Base-by-base conservation (phyloP, 225 moss, liverwort and hornwort genomes). In the Physcomitrium patens region DNA sequence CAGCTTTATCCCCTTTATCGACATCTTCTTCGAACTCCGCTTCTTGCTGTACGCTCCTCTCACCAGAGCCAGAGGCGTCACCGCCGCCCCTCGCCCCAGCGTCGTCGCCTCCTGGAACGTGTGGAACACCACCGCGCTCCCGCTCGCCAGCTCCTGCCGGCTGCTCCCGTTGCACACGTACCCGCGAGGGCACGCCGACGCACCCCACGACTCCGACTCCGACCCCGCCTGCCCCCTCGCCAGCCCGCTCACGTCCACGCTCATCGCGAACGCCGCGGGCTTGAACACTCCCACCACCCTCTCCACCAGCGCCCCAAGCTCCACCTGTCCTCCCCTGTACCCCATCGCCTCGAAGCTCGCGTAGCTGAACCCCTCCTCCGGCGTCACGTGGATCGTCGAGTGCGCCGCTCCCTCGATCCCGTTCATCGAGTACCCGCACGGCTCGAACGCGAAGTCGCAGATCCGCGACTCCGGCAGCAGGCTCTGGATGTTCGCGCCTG, bases 281-380 rank as follows among this genome's bases (percentile, higher is more conserved):
- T 80, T 77, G 75, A 91, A 91, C 20, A 79, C 58, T 0, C 80
- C 64, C 1, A 79, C 75, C 14, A 89, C 91, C 22, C 60, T 77
- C 20, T 74, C 82, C 19, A 91, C 75, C 18, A 91, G 71, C 2
- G 19, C 31, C 5, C 23, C 64, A 43, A 89, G 18, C 27, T 89
- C 82, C 20, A 79, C 74, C 10, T 89, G 80, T 19, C 78, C 37
- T 7, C 82, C 74, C 1, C 88, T 78, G 18, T 88, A 91, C n/a
- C 91, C 91, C 91, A 91, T 91, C 17, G 86, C 84, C 65, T 91
- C 91, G 51, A 91, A 91, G 65, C 91, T 91, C 45, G 91, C 91
- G 37, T 86, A 91, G 64, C 91, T 91, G 53, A 81, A 89, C 10
- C 76, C 91, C 67, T 74, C 81, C 62, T 89, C 89, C 12, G 91